A percentile compares a stretch with the other conserved stretches of the same genome.
Evolutionary conservation across 106 monocot species (phyloP).

Genomic region (Allium cepa): DNA sequence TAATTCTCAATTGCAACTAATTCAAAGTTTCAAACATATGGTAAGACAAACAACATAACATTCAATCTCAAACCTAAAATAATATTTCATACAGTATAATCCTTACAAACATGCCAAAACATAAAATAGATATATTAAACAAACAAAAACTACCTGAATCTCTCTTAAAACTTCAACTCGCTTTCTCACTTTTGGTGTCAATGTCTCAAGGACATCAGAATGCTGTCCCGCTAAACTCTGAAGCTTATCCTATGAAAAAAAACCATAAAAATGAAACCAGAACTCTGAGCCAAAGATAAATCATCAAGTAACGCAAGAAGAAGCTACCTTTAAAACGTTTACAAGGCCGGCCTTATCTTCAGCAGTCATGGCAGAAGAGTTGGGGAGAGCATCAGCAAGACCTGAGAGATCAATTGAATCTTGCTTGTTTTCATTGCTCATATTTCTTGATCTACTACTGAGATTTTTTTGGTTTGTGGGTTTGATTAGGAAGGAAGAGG

Average conservation of each 20-base stretch:
- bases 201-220: conserved; percentile 42
- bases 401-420: conserved; percentile 11
- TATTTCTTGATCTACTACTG: conserved; percentile 1
- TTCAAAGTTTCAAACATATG: too few relatives aligned
- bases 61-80: too few relatives aligned
- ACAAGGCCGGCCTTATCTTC: not conserved
- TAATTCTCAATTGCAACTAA: too few relatives aligned
- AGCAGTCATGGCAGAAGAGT: not conserved
- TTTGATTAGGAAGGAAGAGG: not conserved
- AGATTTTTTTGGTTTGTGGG: not conserved
- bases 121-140: too few relatives aligned
- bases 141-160: conserved; percentile 50
- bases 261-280: not conserved
- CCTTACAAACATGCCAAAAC: too few relatives aligned
- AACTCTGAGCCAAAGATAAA: conserved; percentile 1
- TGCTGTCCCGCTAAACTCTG: conserved; percentile 59
- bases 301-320: not conserved
- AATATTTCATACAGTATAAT: too few relatives aligned
- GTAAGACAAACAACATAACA: too few relatives aligned
- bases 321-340: not conserved
- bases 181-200: conserved; percentile 65
- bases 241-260: conserved; percentile 20
- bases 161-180: conserved; percentile 74
- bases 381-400: conserved; percentile 4
- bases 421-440: conserved; percentile 21